Evolutionary conservation across 768 basidiomycete genomes (phyloP), one percentile per base, ranked within the genome.

Genomic region (Antrodiella citrinella): DNA sequence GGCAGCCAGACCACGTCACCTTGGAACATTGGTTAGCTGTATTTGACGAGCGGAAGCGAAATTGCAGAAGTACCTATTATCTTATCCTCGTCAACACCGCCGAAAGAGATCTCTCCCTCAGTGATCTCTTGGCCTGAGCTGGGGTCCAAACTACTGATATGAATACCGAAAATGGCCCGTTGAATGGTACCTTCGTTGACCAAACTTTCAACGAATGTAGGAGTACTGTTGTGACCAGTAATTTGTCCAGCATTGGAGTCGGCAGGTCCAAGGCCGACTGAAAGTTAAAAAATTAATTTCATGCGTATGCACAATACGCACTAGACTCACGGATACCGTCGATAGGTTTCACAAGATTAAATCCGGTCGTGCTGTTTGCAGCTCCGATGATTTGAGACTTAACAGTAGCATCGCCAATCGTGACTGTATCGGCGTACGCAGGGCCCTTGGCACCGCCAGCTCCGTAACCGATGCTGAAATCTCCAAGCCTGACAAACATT

Each of bases 171-270:
- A 5, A 52, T 15, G 7, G 46, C 25, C 7, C 48, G 30, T 15
- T 35, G 24, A 15, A 52, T 52, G 35, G 19, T 30, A n/a, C 51
- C 45, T 26, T 52, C 40, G 4, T 39, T 23, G 15, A 43, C 38
- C 3, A 48, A 41, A 18, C 24, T 52, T 19, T 52, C 46, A 9
- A 52, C 40, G 21, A 52, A 52, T 4, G 51, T 52, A 15, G 39
- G 39, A 4, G 51, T 52, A 3, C 23, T 44, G 26, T 48, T 44
- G 40, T 26, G 21, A 20, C 46, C 51, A 18, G 21, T 26, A 15
- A 52, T 46, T 22, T 42, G 24, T 39, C 47, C 46, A 10, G 39
- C n/a, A 21, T 52, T 52, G 23, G 51, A 52, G 40, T 46, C 51
- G 21, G 46, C 20, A 19, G 47, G 47, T 3, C 39, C 38, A 18